A percentile compares a stretch with the other conserved stretches of the same genome.
Conservation (phyloP, 2,329 filamentous ascomycete genomes). For the Claviceps maximensis region DNA sequence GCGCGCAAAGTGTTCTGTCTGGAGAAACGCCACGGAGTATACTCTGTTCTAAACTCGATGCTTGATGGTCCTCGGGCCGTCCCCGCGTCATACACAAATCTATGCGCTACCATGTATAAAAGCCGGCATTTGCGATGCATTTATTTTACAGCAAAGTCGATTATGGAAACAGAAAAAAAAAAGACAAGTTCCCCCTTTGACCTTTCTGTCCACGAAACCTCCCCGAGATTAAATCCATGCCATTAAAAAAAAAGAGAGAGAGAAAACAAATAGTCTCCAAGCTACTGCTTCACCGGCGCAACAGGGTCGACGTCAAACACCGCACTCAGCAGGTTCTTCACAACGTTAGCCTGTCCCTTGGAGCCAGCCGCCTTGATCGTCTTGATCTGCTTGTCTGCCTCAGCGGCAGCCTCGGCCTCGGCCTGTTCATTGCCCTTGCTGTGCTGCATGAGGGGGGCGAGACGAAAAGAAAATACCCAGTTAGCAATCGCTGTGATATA, state of each 20-base stretch:
- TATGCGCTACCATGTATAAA: background rate
- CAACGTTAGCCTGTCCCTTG: conserved; percentile 65
- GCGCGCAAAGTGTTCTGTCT: too few species aligned
- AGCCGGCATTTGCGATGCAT: background rate
- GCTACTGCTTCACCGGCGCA: conserved; percentile 23
- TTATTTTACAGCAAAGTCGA: background rate
- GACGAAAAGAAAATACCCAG: background rate
- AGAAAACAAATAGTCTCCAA: background rate
- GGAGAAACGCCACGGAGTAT: background rate
- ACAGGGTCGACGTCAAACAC: conserved; percentile 74
- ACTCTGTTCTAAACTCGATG: too few species aligned
- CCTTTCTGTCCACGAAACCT: background rate
- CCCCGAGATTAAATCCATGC: background rate
- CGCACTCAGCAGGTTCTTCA: conserved; percentile 72
- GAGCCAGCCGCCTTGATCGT: conserved; percentile 71
- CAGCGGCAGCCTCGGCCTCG: conserved; percentile 66
- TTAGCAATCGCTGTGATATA: too few species aligned
- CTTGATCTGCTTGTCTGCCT: conserved; percentile 65
- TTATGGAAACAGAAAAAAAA: background rate
- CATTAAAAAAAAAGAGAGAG: background rate
- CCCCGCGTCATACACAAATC: background rate
- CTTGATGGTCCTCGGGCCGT: too few species aligned
- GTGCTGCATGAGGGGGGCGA: conserved; percentile 52
- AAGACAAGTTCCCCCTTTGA: background rate
- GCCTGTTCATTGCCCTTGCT: conserved; percentile 74